Evolutionary conservation across 495 filamentous ascomycete species (phyloP).

Genomic region (Wilcoxina mikolae): DNA sequence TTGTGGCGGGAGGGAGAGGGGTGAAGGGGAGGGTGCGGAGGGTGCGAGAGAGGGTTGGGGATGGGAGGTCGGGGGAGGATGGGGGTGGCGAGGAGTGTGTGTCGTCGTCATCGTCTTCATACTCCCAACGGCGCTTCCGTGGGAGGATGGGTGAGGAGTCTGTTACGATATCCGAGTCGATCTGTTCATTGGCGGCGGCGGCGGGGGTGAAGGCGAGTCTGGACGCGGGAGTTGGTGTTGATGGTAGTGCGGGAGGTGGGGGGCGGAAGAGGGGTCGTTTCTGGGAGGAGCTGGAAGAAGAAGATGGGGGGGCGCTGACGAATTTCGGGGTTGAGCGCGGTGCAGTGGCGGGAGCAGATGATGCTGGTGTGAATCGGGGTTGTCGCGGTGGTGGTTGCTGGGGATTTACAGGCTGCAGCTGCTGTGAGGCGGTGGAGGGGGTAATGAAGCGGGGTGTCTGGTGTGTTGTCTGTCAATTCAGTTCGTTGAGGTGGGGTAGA

Average conservation of each 20-base stretch:
- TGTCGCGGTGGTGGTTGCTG: too few species aligned
- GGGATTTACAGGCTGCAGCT: too few species aligned
- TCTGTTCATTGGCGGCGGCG: not conserved
- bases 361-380: not conserved
- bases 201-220: not conserved
- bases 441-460: not conserved
- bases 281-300: not conserved
- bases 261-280: not conserved
- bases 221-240: not conserved
- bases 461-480: too few species aligned
- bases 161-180: not conserved
- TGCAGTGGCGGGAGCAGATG: not conserved
- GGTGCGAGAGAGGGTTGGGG: constrained; percentile 64
- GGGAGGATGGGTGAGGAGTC: not conserved
- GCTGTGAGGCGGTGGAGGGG: too few species aligned
- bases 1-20: constrained; percentile 23
- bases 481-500: too few species aligned
- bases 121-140: not conserved
- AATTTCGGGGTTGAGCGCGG: not conserved
- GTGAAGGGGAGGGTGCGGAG: constrained; percentile 34
- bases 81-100: not conserved
- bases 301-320: not conserved
- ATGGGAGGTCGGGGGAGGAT: constrained; percentile 30
- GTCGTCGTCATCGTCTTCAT: not conserved
- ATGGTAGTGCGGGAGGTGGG: not conserved